phyloP scores from a whole-genome alignment of 2,329 filamentous ascomycete species.

The Fusarium fracticaudum region DNA sequence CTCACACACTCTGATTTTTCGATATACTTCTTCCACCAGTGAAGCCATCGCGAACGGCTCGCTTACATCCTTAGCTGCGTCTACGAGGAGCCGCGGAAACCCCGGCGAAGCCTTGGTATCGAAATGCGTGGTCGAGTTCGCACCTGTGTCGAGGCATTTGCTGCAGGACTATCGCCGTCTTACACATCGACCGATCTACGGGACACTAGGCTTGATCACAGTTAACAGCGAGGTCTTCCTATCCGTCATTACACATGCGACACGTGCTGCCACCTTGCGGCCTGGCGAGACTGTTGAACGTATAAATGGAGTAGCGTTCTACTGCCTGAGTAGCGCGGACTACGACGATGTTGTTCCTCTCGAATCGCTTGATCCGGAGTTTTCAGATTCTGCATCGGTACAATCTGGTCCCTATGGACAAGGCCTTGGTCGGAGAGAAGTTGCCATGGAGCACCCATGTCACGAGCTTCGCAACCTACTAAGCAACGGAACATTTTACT shows the following conservation, averaged over 20 bases:
- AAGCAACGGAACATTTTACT: conserved; percentile 95
- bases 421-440: conserved; percentile 71
- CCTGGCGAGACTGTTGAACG: conserved; percentile 90
- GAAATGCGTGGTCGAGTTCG: conserved; percentile 90
- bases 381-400: conserved; percentile 56
- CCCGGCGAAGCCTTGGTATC: conserved; percentile 58
- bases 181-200: conserved; percentile 78
- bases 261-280: conserved; percentile 81
- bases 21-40: conserved; percentile 74
- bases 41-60: conserved; percentile 69
- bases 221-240: conserved; percentile 88
- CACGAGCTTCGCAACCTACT: conserved; percentile 90
- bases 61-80: conserved; percentile 62
- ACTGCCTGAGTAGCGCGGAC: conserved; percentile 86
- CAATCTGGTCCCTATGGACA: conserved; percentile 52
- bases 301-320: conserved; percentile 89
- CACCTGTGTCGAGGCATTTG: conserved; percentile 69
- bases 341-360: conserved; percentile 80
- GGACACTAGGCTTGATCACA: conserved; percentile 88
- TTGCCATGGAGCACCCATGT: conserved; percentile 85
- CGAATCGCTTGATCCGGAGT: conserved; percentile 62
- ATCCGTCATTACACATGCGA: conserved; percentile 84
- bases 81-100: conserved; percentile 55
- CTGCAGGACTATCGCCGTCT: conserved; percentile 81
- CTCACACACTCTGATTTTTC: conserved; percentile 84